Base-by-base conservation (phyloP, 202 grass and related monocot species). In the Tripidium arundinaceum region DNA sequence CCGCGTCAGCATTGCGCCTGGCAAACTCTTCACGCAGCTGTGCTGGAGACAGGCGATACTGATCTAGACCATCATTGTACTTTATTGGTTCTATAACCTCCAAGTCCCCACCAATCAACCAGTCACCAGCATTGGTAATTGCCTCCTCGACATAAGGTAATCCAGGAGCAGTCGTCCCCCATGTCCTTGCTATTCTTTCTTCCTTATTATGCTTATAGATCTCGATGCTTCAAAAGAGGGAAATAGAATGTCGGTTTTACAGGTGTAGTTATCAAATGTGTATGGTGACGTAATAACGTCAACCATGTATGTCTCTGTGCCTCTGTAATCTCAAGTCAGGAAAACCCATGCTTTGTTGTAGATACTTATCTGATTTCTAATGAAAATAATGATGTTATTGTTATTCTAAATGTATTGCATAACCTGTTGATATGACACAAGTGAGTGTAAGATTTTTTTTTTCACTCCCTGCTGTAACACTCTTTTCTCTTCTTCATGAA, bases 151-250 rank as follows among this genome's bases (percentile, higher is more conserved):
- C 90, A 72, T 99, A 99, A 70, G 96, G 96, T 62, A 99, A 74
- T 33, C 96, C 96, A 54, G 74, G 62, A 25, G 90, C 90, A 83
- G 84, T 91, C 71, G 96, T 99, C 66, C 96, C 96, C 96, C 96
- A 99, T 77, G 92, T 96, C 84, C 96, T 72, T 69, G 96, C 96
- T 81, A 96, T 96, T 86, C 92, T 84, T 99, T 99, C 96, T 96
- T 99, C 96, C 79, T 99, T 99, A 41, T 99, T 99, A 69, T 96
- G 92, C 55, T 90, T 99, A 89, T 99, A 99, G 55, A 99, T 99
- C 85, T 99, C 92, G 78, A 99, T 99, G 84, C 96, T 99, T n/a
- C 78, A 78, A 73, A 85, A 27, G 58, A 25, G 25, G 58, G 24
- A 27, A 65, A 65, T 38, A 19, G 38, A 79, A 72, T 71, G 21